phyloP scores from a whole-genome alignment of 306 rosid species.

The Vicia faba region DNA sequence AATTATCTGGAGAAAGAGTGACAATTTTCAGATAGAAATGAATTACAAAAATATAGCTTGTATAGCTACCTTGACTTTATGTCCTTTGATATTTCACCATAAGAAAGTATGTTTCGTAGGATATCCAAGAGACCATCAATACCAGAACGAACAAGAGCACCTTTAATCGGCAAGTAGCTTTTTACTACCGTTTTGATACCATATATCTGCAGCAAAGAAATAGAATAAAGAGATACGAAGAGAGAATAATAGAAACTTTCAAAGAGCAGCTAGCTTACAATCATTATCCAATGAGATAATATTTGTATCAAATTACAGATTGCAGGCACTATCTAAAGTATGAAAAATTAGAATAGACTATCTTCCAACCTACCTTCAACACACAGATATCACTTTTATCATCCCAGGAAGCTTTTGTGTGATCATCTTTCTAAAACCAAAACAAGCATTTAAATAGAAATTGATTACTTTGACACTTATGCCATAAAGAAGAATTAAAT shows the following conservation, averaged over 20 bases:
- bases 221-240: background rate
- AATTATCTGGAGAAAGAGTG: no score
- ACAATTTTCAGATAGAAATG: slow-evolving; percentile 17
- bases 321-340: slow-evolving; percentile 5
- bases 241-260: slow-evolving; percentile 17
- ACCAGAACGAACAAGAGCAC: slow-evolving; percentile 87
- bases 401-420: slow-evolving; percentile 67
- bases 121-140: slow-evolving; percentile 71
- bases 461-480: slow-evolving; percentile 33
- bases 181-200: slow-evolving; percentile 94
- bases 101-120: slow-evolving; percentile 72
- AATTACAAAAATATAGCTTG: slow-evolving; percentile 5
- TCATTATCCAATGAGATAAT: slow-evolving; percentile 26
- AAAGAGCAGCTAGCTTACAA: slow-evolving; percentile 18
- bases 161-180: slow-evolving; percentile 94
- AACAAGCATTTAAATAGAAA: slow-evolving; percentile 40
- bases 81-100: slow-evolving; percentile 90
- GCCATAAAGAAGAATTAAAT: slow-evolving; percentile 30
- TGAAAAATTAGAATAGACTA: slow-evolving; percentile 25
- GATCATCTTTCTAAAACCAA: slow-evolving; percentile 69
- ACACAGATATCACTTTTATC: slow-evolving; percentile 80
- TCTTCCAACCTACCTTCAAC: slow-evolving; percentile 70
- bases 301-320: slow-evolving; percentile 3
- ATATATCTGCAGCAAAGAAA: slow-evolving; percentile 60
- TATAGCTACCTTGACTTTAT: slow-evolving; percentile 73